Evolutionary conservation across 1,284 basidiomycete species (phyloP), one percentile per base, ranked within the genome.

Genomic region (Rhodotorula sp.): DNA sequence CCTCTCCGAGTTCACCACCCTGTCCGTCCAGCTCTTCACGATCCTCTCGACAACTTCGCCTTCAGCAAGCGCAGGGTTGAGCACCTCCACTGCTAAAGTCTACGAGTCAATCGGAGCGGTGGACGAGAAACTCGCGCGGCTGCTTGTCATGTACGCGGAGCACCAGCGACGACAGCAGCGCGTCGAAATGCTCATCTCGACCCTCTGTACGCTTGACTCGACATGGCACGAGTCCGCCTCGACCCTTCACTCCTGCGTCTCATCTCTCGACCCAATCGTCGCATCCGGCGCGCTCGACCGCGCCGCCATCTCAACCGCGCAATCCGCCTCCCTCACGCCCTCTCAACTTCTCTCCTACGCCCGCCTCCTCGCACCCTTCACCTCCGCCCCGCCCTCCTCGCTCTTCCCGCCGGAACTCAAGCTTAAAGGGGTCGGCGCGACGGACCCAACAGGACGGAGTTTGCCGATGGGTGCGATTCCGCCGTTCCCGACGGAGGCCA

Each of bases 401-500:
- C 51, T 74, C 24, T 64, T 55, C 54, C 68, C 69, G 20, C 47
- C 67, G 22, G 56, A 55, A 46, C 62, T 67, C 48, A 59, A 65
- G 40, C 40, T 74, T 18, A 57, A 65, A 18, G 59, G 58, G 4
- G 30, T 65, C n/a, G 65, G 64, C 31, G 59, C 51, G 55, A 65
- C 67, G 26, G 76, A 76, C 40, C 72, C 74, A 37, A 74, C 71
- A 37, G 68, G 75, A 18, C 37, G 74, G 58, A 67, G 64, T 28
- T 54, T 76, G 44, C 75, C 75, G 28, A 26, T 67, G 11, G 74
- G 77, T 1, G 70, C 73, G 53, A 65, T 78, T 22, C 76, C 76
- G 53, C 77, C 77, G 24, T 78, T 77, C 59, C 77, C 77, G 34
- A 78, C 76, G 4, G 77, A 78, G 68, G 75, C 73, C 20, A 68